A percentile compares a stretch with the other conserved stretches of the same genome.
Conservation (phyloP, 768 basidiomycete species). For the Psilocybe cyanescens region DNA sequence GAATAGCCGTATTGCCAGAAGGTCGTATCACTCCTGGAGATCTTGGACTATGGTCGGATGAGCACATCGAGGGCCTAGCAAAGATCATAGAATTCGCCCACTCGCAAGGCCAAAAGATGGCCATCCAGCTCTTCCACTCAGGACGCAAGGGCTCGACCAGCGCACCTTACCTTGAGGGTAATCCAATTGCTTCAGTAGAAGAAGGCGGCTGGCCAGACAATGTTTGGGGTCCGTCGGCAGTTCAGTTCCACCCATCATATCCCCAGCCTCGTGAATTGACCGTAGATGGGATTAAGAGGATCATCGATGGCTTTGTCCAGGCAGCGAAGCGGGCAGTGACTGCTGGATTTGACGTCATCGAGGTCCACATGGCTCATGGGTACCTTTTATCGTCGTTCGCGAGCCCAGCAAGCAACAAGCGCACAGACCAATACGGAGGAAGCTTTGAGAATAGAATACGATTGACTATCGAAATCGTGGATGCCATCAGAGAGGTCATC, state of each 20-base stretch:
- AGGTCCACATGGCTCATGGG: slow-evolving; percentile 70
- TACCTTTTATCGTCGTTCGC: slow-evolving; percentile 63
- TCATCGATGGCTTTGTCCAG: slow-evolving; percentile 59
- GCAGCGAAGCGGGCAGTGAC: slow-evolving; percentile 55
- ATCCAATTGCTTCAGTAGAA: slow-evolving; percentile 33
- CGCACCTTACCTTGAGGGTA: slow-evolving; percentile 59
- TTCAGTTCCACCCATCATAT: slow-evolving; percentile 45
- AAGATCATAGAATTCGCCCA: slow-evolving; percentile 71
- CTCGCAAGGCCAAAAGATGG: slow-evolving; percentile 69
- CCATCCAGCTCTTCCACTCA: slow-evolving; percentile 76
- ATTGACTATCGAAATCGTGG: slow-evolving; percentile 63
- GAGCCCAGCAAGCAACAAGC: slow-evolving; percentile 62
- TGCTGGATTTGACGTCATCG: slow-evolving; percentile 65
- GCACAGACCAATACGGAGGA: slow-evolving; percentile 74
- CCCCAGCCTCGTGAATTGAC: slow-evolving; percentile 62
- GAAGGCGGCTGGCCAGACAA: slow-evolving; percentile 55
- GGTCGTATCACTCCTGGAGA: slow-evolving; percentile 69
- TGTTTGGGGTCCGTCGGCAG: slow-evolving; percentile 61
- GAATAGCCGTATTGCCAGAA: slow-evolving; percentile 56
- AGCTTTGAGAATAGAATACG: slow-evolving; percentile 73
- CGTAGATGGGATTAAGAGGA: slow-evolving; percentile 54
- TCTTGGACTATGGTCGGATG: slow-evolving; percentile 62
- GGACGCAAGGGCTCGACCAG: slow-evolving; percentile 74
- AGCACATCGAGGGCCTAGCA: slow-evolving; percentile 33
- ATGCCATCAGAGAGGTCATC: slow-evolving; percentile 63